Conservation (phyloP, 768 basidiomycete species). For the Serendipita indica region DNA sequence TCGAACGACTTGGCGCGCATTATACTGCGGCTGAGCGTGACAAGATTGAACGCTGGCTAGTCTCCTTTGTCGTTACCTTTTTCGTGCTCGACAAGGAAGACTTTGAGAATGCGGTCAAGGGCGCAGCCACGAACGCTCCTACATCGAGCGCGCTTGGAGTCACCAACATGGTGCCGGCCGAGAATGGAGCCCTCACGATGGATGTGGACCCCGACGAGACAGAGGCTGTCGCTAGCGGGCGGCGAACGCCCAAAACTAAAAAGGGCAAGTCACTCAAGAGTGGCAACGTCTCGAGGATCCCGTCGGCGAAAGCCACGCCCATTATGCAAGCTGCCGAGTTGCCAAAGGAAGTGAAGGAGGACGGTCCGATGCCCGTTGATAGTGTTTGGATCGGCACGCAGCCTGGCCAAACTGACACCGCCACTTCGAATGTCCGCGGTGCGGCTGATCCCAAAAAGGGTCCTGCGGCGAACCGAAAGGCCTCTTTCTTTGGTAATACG, state of each 20-base stretch:
- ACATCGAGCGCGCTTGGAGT: background rate
- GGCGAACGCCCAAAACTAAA: background rate
- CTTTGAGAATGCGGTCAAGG: slow-evolving; percentile 53
- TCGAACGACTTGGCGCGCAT: slow-evolving; percentile 69
- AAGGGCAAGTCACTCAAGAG: slow-evolving; percentile 7
- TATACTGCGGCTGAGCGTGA: slow-evolving; percentile 68
- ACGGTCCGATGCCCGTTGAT: background rate
- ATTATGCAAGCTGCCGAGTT: background rate
- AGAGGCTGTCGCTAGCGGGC: background rate
- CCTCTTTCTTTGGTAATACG: slow-evolving; percentile 76
- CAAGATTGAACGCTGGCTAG: slow-evolving; percentile 59
- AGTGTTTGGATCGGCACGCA: slow-evolving; percentile 4
- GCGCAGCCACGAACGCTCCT: slow-evolving; percentile 35
- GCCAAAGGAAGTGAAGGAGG: background rate
- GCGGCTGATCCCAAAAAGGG: background rate
- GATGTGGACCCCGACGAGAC: background rate
- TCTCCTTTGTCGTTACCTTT: slow-evolving; percentile 69
- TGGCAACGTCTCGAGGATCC: slow-evolving; percentile 3
- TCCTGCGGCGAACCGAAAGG: background rate
- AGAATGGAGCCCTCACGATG: background rate
- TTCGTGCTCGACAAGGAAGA: slow-evolving; percentile 58
- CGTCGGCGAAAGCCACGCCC: background rate
- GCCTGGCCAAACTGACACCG: background rate
- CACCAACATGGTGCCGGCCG: background rate
- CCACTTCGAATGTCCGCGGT: background rate